phyloP scores from a whole-genome alignment of 148 eudicot species.

The Rhododendron griersonianum region DNA sequence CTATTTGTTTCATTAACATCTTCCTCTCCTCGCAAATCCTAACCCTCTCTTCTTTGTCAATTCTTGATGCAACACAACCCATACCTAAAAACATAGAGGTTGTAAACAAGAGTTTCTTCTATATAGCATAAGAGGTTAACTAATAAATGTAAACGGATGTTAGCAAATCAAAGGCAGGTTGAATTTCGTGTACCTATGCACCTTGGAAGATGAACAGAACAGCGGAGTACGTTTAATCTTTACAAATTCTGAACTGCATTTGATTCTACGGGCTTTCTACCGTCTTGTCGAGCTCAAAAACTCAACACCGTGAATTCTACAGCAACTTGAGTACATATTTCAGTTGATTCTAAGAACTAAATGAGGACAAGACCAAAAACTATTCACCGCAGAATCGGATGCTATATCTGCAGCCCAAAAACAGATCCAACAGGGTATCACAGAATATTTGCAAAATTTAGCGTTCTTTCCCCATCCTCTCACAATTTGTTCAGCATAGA shows the following conservation, averaged over 20 bases:
- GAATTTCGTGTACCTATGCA: not conserved
- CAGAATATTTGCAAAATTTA: not conserved
- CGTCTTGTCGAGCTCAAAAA: not conserved
- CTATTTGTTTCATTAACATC: constrained; percentile 56
- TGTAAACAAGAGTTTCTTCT: not conserved
- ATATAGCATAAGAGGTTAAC: not conserved
- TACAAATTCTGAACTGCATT: not conserved
- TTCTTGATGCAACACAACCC: constrained; percentile 68
- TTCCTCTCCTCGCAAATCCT: constrained; percentile 63
- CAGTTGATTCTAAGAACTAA: not conserved
- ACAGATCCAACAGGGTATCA: not conserved
- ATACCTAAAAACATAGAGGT: constrained; percentile 23
- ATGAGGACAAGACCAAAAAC: not conserved
- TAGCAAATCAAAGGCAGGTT: not conserved
- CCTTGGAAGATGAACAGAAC: constrained; percentile 3
- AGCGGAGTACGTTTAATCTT: not conserved
- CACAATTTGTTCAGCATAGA: not conserved
- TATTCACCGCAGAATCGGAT: not conserved
- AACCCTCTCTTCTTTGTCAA: constrained; percentile 70
- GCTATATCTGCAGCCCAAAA: not conserved
- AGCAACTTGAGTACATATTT: not conserved
- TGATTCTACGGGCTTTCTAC: not conserved
- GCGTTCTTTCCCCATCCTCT: not conserved
- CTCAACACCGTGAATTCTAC: not conserved
- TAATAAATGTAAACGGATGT: not conserved